Conservation (phyloP, 169 alveolate genomes). For the Plasmodium gaboni region DNA sequence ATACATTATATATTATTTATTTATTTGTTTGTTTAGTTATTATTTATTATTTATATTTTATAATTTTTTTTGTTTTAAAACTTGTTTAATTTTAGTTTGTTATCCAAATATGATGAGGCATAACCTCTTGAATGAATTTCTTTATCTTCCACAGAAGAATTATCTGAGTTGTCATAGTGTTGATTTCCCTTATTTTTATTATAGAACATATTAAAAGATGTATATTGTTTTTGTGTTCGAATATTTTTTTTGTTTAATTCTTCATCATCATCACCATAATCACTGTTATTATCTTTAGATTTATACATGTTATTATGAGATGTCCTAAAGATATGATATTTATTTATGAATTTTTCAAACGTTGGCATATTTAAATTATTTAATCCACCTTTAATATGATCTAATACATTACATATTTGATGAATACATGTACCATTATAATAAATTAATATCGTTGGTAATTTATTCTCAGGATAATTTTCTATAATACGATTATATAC, state of each 20-base stretch:
- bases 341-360: conserved; percentile 30
- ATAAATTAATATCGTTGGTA: conserved; percentile 84
- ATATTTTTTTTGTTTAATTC: conserved; percentile 4
- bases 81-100: not conserved
- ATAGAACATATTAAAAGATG: conserved; percentile 27
- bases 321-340: conserved; percentile 20
- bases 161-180: not conserved
- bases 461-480: conserved; percentile 83
- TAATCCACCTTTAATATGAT: conserved; percentile 35
- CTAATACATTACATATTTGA: conserved; percentile 78
- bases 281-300: conserved; percentile 1
- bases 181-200: conserved; percentile 3
- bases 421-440: conserved; percentile 81
- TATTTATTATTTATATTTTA: not conserved
- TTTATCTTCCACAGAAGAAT: conserved; percentile 20
- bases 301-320: not conserved
- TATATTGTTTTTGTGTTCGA: conserved; percentile 48
- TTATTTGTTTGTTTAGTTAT: not conserved
- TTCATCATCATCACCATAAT: not conserved
- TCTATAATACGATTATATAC: conserved; percentile 79
- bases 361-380: conserved; percentile 37
- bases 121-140: conserved; percentile 31
- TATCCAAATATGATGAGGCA: conserved; percentile 9
- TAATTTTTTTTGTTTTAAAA: not conserved
- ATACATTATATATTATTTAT: not conserved